phyloP scores from a whole-genome alignment of 768 basidiomycete species.

The Boletus barrowsii region DNA sequence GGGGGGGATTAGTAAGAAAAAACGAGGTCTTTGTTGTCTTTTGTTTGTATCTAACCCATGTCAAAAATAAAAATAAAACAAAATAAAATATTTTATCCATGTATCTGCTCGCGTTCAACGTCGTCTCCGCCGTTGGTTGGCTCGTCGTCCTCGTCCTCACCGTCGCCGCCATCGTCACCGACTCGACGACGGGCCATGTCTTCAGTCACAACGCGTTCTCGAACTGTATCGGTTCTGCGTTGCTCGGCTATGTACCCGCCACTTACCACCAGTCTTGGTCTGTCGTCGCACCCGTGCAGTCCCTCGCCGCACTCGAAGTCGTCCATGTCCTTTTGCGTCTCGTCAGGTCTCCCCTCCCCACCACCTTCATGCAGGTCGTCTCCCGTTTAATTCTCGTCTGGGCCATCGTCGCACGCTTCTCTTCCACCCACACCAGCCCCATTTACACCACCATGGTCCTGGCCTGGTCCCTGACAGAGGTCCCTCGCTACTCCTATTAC shows the following conservation, averaged over 20 bases:
- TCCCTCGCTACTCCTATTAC: constrained; percentile 91
- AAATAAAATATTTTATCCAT: background rate
- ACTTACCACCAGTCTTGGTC: constrained; percentile 56
- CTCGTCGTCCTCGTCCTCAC: constrained; percentile 59
- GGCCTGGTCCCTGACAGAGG: constrained; percentile 90
- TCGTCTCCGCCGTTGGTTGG: constrained; percentile 75
- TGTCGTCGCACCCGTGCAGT: constrained; percentile 72
- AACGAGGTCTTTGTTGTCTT: constrained; percentile 21
- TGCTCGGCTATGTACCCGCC: constrained; percentile 39
- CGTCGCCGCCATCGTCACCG: constrained; percentile 39
- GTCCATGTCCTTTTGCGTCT: constrained; percentile 74
- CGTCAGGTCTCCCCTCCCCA: constrained; percentile 73
- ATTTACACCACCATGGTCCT: constrained; percentile 88
- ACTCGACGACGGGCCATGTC: constrained; percentile 2
- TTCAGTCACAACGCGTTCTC: constrained; percentile 32
- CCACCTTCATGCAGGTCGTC: constrained; percentile 76
- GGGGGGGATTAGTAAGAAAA: constrained; percentile 37
- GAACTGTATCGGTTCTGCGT: background rate
- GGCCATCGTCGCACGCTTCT: constrained; percentile 52
- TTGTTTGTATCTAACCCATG: constrained; percentile 13
- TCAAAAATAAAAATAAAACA: background rate
- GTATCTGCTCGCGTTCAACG: constrained; percentile 82
- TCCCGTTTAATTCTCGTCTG: constrained; percentile 83
- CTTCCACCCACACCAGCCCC: constrained; percentile 61
- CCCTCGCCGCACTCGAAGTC: constrained; percentile 78